These are phyloP conservation scores for Brassica napus DNA, from an alignment of 345 rosid species.

Conservation along the genomic window DNA sequence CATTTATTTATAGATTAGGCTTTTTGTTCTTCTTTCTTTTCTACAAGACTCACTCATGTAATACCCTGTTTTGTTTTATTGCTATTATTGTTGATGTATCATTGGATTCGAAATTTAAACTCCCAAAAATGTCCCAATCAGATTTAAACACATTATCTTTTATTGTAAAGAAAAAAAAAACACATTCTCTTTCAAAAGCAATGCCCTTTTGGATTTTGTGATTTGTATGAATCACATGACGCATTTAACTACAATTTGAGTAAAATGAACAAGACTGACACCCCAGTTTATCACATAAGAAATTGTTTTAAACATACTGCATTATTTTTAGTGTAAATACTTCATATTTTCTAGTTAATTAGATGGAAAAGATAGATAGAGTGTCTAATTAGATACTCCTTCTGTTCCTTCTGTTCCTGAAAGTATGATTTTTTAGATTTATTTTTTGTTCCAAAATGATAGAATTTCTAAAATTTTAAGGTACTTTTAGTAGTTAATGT, in stretches of 20 bases:
- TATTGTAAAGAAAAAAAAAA: not conserved
- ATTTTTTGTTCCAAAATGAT: too few species aligned
- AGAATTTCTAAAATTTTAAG: too few species aligned
- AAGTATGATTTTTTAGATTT: too few species aligned
- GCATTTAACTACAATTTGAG: not conserved
- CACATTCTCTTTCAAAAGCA: slow-evolving; percentile 33
- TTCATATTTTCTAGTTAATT: not conserved
- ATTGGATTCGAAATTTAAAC: slow-evolving; percentile 44
- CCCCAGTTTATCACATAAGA: not conserved
- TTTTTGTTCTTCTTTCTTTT: slow-evolving; percentile 3
- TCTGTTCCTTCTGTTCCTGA: too few species aligned
- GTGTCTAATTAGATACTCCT: not conserved
- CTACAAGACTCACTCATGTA: slow-evolving; percentile 22
- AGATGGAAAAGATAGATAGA: not conserved
- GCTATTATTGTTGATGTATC: slow-evolving; percentile 23
- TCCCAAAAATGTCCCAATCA: slow-evolving; percentile 31
- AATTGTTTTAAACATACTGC: not conserved
- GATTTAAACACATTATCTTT: slow-evolving; percentile 27
- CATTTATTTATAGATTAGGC: not conserved
- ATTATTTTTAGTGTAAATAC: not conserved
- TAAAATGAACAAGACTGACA: not conserved
- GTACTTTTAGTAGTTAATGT: too few species aligned
- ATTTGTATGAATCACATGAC: slow-evolving; percentile 16
- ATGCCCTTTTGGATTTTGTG: slow-evolving; percentile 37
- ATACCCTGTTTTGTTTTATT: slow-evolving; percentile 34